Conservation (phyloP, 805 yeast species). For the Metschnikowia lunata region DNA sequence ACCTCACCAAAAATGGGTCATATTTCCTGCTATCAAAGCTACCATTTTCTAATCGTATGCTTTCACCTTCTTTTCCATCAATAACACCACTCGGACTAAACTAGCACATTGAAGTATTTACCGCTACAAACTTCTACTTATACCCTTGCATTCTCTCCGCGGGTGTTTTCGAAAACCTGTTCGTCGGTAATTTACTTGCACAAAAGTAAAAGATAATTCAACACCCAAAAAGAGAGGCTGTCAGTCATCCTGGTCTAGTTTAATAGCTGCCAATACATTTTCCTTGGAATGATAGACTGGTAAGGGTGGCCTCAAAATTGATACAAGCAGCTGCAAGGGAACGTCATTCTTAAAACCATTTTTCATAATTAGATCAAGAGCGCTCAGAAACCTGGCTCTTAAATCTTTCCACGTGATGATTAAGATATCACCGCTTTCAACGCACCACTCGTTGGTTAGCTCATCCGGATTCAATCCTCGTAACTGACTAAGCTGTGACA, state of each 20-base stretch:
- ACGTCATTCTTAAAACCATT: not conserved
- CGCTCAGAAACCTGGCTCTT: not conserved
- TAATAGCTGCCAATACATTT: not conserved
- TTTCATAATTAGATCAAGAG: not conserved
- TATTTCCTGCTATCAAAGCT: too few species aligned
- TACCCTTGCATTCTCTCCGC: not conserved
- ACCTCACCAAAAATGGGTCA: too few species aligned
- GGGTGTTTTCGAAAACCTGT: not conserved
- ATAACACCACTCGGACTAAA: too few species aligned
- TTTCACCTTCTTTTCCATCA: too few species aligned
- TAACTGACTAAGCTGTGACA: not conserved
- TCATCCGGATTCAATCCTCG: not conserved
- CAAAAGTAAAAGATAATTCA: too few species aligned
- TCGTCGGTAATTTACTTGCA: not conserved
- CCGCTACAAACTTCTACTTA: too few species aligned
- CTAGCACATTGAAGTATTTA: too few species aligned
- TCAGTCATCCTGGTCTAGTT: too few species aligned
- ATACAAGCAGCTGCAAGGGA: not conserved
- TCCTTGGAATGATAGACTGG: not conserved
- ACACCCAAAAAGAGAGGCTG: too few species aligned
- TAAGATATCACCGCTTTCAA: conserved; percentile 1
- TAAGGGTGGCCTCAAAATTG: not conserved
- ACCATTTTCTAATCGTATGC: too few species aligned
- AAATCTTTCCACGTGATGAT: not conserved
- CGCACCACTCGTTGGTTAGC: not conserved